Conservation (phyloP, 805 yeast genomes). For the Isabelozyma gotoi region DNA sequence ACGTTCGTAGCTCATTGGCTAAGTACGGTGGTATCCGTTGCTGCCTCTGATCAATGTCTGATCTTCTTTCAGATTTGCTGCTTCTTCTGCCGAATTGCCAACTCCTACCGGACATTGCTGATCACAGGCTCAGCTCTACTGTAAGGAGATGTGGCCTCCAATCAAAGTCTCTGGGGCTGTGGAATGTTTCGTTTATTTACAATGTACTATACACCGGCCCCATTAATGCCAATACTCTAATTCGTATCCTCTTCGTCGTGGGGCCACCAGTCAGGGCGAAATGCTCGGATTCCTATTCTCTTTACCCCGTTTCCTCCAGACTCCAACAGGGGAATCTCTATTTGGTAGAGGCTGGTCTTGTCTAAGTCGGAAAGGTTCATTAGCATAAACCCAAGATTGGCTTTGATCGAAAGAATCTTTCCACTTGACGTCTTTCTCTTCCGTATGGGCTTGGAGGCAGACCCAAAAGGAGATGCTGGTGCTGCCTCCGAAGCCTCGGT, state of each 20-base stretch:
- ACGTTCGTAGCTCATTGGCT: too few species aligned
- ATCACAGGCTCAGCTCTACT: too few species aligned
- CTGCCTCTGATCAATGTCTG: too few species aligned
- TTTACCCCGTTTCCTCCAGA: slow-evolving; percentile 19
- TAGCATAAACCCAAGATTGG: slow-evolving; percentile 66
- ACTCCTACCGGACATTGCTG: too few species aligned
- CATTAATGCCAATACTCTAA: too few species aligned
- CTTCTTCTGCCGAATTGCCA: too few species aligned
- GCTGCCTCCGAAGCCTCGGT: slow-evolving; percentile 12
- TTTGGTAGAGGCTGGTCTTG: slow-evolving; percentile 36
- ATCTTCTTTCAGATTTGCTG: too few species aligned
- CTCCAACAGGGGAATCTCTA: slow-evolving; percentile 21
- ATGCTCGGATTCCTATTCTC: slow-evolving; percentile 48
- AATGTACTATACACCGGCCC: too few species aligned
- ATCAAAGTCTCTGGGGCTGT: too few species aligned
- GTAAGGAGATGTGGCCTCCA: too few species aligned
- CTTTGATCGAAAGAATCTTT: slow-evolving; percentile 52
- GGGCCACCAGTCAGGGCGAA: slow-evolving; percentile 80
- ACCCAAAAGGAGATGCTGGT: slow-evolving; percentile 46
- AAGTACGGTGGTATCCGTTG: too few species aligned
- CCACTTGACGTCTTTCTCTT: slow-evolving; percentile 54
- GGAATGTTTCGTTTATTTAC: too few species aligned
- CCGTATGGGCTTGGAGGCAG: slow-evolving; percentile 19
- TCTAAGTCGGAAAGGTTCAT: slow-evolving; percentile 48
- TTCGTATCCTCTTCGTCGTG: slow-evolving; percentile 16